phyloP scores from a whole-genome alignment of 106 monocot species.

The Alisma plantagoaquatica region DNA sequence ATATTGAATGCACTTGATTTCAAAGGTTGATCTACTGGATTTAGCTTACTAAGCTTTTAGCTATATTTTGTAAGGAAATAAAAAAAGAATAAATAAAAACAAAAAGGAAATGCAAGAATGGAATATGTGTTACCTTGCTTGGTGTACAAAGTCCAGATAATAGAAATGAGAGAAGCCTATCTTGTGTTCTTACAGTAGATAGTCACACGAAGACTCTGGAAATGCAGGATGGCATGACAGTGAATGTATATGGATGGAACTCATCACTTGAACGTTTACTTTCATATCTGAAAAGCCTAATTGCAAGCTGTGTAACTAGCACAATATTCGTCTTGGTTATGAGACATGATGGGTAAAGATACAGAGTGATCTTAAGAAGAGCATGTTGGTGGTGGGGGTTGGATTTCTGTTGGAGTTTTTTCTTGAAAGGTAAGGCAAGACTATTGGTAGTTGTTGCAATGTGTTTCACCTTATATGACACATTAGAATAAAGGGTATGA shows the following conservation, averaged over 20 bases:
- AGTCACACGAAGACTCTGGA: conserved; percentile 50
- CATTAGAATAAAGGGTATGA: conserved; percentile 21
- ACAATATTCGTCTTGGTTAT: background rate
- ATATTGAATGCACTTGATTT: too few species aligned
- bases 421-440: conserved; percentile 54
- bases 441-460: conserved; percentile 28
- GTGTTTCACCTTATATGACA: conserved; percentile 15
- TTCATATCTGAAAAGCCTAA: background rate
- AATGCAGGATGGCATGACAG: conserved; percentile 6
- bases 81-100: too few species aligned
- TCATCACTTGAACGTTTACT: conserved; percentile 6
- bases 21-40: too few species aligned
- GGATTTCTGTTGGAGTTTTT: conserved; percentile 27
- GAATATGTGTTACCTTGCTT: too few species aligned
- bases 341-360: background rate
- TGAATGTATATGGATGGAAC: conserved; percentile 26
- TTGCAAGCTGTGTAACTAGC: background rate
- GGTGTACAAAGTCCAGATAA: too few species aligned
- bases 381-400: conserved; percentile 15
- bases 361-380: background rate
- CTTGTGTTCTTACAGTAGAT: conserved; percentile 67
- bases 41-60: too few species aligned
- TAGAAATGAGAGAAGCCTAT: conserved; percentile 7
- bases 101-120: too few species aligned
- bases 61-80: too few species aligned